Evolutionary conservation across 345 rosid species (phyloP).

Genomic region (Balakata baccata): DNA sequence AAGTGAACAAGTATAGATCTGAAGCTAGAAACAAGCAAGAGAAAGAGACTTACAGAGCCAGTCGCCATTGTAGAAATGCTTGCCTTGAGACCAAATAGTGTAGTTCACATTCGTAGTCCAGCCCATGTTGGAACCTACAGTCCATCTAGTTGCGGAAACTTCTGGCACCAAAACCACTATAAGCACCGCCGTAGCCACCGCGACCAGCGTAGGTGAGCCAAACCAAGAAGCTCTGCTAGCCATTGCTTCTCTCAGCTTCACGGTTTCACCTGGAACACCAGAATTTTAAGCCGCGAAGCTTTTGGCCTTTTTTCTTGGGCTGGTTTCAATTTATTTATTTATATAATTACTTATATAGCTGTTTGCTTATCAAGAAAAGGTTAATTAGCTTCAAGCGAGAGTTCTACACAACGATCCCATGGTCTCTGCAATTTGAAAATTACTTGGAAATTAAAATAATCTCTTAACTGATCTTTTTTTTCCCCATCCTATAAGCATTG

Average conservation of each 20-base stretch:
- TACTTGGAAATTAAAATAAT: neutral
- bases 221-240: constrained; percentile 15
- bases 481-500: too few species aligned
- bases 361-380: constrained; percentile 7
- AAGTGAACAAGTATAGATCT: constrained; percentile 31
- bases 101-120: constrained; percentile 76
- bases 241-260: constrained; percentile 29
- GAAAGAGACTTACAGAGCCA: constrained; percentile 72
- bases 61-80: constrained; percentile 83
- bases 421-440: neutral
- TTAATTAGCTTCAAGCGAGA: neutral
- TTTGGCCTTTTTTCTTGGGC: neutral
- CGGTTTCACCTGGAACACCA: constrained; percentile 14
- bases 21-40: constrained; percentile 12
- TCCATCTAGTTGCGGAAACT: constrained; percentile 56
- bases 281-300: neutral
- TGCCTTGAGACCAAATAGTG: constrained; percentile 74
- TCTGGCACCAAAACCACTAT: constrained; percentile 34
- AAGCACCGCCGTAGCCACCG: constrained; percentile 32
- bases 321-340: neutral
- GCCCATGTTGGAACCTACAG: constrained; percentile 56
- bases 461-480: too few species aligned
- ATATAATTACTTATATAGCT: neutral
- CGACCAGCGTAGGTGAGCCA: constrained; percentile 21
- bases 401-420: neutral